Conservation (phyloP, 2,329 filamentous ascomycete species). For the Verticillium klebahnii region DNA sequence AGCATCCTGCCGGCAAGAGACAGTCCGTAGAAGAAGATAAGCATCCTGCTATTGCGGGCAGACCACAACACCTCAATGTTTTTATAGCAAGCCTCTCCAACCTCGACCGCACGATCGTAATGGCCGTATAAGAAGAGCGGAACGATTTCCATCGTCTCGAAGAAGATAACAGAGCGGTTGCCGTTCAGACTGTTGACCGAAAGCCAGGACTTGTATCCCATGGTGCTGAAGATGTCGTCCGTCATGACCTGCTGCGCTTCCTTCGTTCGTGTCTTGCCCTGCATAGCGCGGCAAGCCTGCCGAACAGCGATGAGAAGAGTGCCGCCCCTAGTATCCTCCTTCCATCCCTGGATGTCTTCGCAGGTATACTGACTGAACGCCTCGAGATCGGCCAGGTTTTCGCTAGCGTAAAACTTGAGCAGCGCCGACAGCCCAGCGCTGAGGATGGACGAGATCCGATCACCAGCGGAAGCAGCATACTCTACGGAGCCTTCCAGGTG, state of each 20-base stretch:
- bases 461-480: constrained; percentile 60
- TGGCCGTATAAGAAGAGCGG: constrained; percentile 60
- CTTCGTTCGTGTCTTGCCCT: constrained; percentile 62
- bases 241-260: constrained; percentile 55
- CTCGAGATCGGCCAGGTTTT: constrained; percentile 66
- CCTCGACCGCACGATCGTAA: constrained; percentile 52
- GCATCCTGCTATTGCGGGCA: constrained; percentile 50
- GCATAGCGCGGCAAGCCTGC: constrained; percentile 64
- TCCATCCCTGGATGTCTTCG: constrained; percentile 70
- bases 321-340: constrained; percentile 66
- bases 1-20: constrained; percentile 49
- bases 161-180: constrained; percentile 61
- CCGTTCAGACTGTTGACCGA: constrained; percentile 49
- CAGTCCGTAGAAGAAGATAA: constrained; percentile 57
- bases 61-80: constrained; percentile 52
- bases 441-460: constrained; percentile 67
- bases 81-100: constrained; percentile 47
- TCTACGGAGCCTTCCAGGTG: constrained; percentile 64
- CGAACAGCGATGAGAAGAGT: constrained; percentile 61
- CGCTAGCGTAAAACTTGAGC: constrained; percentile 64
- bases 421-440: constrained; percentile 64
- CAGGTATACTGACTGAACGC: constrained; percentile 67
- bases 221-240: constrained; percentile 61
- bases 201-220: constrained; percentile 56
- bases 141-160: constrained; percentile 63